Conservation (phyloP, 768 basidiomycete genomes). For the Mycena galericulata region DNA sequence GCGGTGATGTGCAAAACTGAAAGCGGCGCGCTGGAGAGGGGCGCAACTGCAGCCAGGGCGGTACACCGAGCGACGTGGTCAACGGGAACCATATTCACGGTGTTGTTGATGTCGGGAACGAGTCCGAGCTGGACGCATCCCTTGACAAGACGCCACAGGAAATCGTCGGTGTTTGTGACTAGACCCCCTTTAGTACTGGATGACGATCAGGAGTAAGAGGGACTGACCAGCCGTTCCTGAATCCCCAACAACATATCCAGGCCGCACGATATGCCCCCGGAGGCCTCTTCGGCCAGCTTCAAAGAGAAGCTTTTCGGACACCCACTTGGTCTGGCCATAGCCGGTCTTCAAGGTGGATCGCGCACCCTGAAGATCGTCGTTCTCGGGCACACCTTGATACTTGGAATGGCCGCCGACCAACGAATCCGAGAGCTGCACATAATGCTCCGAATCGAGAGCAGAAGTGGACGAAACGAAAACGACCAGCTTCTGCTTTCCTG, state of each 20-base stretch:
- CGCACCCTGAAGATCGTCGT: conserved; percentile 90
- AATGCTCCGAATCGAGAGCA: conserved; percentile 92
- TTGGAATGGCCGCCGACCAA: conserved; percentile 54
- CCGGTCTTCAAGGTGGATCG: conserved; percentile 82
- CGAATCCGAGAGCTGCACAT: conserved; percentile 87
- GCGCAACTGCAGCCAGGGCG: conserved; percentile 75
- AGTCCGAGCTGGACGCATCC: conserved; percentile 98
- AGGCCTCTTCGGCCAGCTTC: conserved; percentile 92
- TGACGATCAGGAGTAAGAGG: background rate
- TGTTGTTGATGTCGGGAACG: conserved; percentile 97
- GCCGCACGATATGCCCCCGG: conserved; percentile 87
- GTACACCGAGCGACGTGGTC: conserved; percentile 93
- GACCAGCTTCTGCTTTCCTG: conserved; percentile 79
- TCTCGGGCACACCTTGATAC: conserved; percentile 83
- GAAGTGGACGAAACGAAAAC: conserved; percentile 97
- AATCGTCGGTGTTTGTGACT: conserved; percentile 99
- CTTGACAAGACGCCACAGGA: conserved; percentile 97
- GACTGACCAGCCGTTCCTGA: conserved; percentile 84
- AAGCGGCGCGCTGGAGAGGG: conserved; percentile 59
- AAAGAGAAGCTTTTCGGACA: conserved; percentile 93
- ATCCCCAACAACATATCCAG: conserved; percentile 97
- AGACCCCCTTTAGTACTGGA: background rate
- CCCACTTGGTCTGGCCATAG: conserved; percentile 99
- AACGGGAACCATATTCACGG: conserved; percentile 98
- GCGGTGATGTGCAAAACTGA: conserved; percentile 89